A percentile compares a stretch with the other conserved stretches of the same genome.
Conservation (phyloP, 2,329 filamentous ascomycete species). For the Exophiala bonariae region DNA sequence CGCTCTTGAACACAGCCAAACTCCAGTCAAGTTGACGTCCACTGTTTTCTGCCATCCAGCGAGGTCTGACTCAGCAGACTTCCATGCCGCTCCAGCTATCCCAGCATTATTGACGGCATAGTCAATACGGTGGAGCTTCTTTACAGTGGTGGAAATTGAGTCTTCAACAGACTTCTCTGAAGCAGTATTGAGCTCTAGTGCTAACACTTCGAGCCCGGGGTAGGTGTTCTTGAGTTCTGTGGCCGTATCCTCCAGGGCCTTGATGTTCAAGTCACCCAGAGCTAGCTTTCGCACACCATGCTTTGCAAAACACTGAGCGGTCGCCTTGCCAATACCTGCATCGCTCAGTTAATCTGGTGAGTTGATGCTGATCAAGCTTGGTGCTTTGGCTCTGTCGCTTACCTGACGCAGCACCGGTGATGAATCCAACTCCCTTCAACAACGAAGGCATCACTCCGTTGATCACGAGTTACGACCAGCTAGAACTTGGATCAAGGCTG, state of each 20-base stretch:
- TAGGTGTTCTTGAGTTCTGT: conserved; percentile 9
- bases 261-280: conserved; percentile 11
- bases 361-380: too few species aligned
- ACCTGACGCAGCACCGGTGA: conserved; percentile 17
- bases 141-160: conserved; percentile 37
- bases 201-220: conserved; percentile 36
- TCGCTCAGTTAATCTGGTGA: not conserved
- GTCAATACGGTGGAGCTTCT: conserved; percentile 55
- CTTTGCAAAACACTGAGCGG: conserved; percentile 10
- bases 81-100: conserved; percentile 43
- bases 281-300: conserved; percentile 9
- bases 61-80: conserved; percentile 48
- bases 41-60: conserved; percentile 53
- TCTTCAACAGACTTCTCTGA: conserved; percentile 35
- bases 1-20: conserved; percentile 58
- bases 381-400: too few species aligned
- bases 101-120: conserved; percentile 59
- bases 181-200: conserved; percentile 46
- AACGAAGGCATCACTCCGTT: conserved; percentile 7
- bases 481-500: too few species aligned
- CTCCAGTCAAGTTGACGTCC: conserved; percentile 56
- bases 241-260: conserved; percentile 7
- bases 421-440: conserved; percentile 16
- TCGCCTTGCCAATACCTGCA: conserved; percentile 17
- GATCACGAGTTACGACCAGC: too few species aligned